phyloP scores from a whole-genome alignment of 1,284 basidiomycete genomes.

The Rhodotorula sp. region DNA sequence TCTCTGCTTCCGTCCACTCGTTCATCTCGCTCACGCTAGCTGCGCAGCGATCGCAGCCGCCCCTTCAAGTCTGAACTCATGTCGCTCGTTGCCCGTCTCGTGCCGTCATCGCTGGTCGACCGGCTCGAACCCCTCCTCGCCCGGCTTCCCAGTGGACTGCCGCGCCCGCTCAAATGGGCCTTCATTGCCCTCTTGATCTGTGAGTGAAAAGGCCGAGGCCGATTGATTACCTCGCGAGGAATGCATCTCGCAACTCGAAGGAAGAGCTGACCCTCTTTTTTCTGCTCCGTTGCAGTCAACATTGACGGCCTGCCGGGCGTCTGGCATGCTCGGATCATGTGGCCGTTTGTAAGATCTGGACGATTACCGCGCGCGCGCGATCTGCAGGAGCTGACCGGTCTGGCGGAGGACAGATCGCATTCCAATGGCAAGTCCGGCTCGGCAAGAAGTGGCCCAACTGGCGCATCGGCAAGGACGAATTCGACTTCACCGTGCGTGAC shows the following conservation, averaged over 20 bases:
- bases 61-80: not conserved
- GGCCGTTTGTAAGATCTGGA: constrained; percentile 11
- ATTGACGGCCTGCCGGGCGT: constrained; percentile 14
- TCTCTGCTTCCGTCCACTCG: no score
- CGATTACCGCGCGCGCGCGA: no score
- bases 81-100: not conserved
- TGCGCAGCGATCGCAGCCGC: no score
- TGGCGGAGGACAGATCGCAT: not conserved
- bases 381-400: no score
- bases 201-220: not conserved
- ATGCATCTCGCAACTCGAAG: no score
- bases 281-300: not conserved
- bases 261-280: not conserved
- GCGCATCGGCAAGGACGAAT: constrained; percentile 25
- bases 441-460: constrained; percentile 23
- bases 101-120: not conserved
- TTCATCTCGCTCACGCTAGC: no score
- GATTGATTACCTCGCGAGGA: no score
- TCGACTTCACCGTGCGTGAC: constrained; percentile 4
- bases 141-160: not conserved
- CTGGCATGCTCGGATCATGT: constrained; percentile 20
- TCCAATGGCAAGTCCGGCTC: constrained; percentile 11
- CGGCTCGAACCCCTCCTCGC: not conserved
- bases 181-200: constrained; percentile 1
- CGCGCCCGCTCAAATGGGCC: not conserved